Conservation (phyloP, 805 yeast species). For the Lipomyces starkeyi region DNA sequence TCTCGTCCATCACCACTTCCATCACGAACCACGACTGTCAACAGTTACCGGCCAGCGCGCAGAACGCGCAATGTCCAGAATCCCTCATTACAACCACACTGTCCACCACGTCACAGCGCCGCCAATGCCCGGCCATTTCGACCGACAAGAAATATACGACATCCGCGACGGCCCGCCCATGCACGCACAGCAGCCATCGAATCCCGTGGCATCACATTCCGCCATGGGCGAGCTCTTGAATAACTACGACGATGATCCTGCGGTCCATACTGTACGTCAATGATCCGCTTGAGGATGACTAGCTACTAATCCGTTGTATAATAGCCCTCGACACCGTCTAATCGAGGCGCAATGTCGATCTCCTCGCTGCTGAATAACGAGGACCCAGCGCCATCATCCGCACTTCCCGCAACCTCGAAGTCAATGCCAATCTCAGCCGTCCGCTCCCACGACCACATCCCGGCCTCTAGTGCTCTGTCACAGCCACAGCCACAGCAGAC, state of each 20-base stretch:
- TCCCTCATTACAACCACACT: background rate
- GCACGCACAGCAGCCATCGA: background rate
- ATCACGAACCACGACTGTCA: background rate
- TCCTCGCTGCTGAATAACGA: slow-evolving; percentile 34
- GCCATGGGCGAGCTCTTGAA: background rate
- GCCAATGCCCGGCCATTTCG: background rate
- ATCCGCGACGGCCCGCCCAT: slow-evolving; percentile 7
- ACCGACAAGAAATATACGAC: slow-evolving; percentile 8
- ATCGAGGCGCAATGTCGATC: slow-evolving; percentile 35
- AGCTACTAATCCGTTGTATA: background rate
- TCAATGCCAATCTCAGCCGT: slow-evolving; percentile 8
- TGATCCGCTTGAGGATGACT: background rate
- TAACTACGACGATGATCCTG: background rate
- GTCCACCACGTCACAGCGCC: background rate
- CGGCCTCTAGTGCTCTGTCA: background rate
- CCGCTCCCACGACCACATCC: background rate
- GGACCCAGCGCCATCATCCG: slow-evolving; percentile 20
- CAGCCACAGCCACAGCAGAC: background rate
- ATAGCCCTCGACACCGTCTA: slow-evolving; percentile 13
- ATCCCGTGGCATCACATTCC: background rate
- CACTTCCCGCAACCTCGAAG: slow-evolving; percentile 4
- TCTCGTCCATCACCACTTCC: background rate
- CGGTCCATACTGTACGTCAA: background rate
- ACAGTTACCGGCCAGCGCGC: background rate
- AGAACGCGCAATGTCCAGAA: slow-evolving; percentile 3